Evolutionary conservation across 2,329 filamentous ascomycete genomes (phyloP), one percentile per base, ranked within the genome.

Genomic region (Sphaerostilbella broomeana): DNA sequence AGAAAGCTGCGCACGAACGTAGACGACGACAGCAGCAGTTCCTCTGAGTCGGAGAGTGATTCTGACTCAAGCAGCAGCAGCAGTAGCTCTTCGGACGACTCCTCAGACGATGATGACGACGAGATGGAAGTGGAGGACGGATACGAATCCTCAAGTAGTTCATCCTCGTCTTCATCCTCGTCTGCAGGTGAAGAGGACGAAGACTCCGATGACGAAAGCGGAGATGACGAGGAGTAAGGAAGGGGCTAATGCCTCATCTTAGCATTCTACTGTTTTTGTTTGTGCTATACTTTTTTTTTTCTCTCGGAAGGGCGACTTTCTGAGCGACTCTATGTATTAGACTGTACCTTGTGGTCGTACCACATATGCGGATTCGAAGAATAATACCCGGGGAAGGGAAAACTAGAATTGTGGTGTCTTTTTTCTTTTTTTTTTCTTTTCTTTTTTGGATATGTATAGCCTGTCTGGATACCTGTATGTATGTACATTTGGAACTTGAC

Each of bases 1-100:
- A 60, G 72, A 43, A 81, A 80, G 55, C 59, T 67, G 38, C 67
- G 74, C n/a, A 63, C 63, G 9, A 64, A 62, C 37, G 54, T 64
- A 13, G 66, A 69, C 19, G 66, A 69, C 19, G 65, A 68, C 42
- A 59, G 65, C 47, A 64, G 59, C 57, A 62, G 58, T 30, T 60
- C 56, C 5, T 61, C 57, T 0, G 47, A 49, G 19, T 53, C 51
- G 4, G 52, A 57, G 17, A 51, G 45, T 18, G 54, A 54, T 25
- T 57, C 56, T 5, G 54, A 55, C 19, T 55, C 51, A 18, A 62
- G 58, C 51, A 60, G 57, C 49, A 61, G 57, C 31, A 59, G 58
- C 49, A 61, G 57, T 31, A 59, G 58, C 50, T 62, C 59, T 47
- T 59, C 41, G 5, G 56, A 51, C 27, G 60, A 57, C 5, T 60